These are phyloP conservation scores for Exophiala sp. DNA, from an alignment of 2,329 filamentous ascomycete genomes.

Conservation along the genomic window DNA sequence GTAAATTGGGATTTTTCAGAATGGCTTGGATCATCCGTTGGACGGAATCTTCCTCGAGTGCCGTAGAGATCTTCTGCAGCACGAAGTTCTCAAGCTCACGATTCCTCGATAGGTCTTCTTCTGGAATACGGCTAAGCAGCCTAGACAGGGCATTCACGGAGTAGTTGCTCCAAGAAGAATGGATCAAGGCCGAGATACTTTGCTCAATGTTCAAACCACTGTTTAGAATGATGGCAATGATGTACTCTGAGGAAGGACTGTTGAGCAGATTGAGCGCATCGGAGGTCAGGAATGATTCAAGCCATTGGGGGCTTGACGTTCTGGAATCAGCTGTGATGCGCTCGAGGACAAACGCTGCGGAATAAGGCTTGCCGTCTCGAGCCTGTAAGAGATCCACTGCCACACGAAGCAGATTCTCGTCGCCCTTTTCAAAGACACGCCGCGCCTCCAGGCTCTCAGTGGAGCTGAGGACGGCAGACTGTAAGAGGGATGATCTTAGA, in stretches of 20 bases:
- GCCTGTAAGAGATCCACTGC: conserved; percentile 47
- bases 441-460: conserved; percentile 7
- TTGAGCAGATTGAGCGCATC: conserved; percentile 55
- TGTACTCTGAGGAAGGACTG: conserved; percentile 61
- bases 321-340: conserved; percentile 43
- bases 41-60: conserved; percentile 28
- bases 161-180: conserved; percentile 30
- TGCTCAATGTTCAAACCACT: conserved; percentile 33
- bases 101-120: conserved; percentile 7
- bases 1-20: conserved; percentile 34
- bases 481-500: conserved; percentile 38
- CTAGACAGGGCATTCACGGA: conserved; percentile 6
- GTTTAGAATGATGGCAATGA: conserved; percentile 60
- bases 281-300: conserved; percentile 47
- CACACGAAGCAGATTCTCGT: conserved; percentile 37
- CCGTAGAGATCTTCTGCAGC: conserved; percentile 38
- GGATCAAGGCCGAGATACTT: conserved; percentile 34
- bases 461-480: conserved; percentile 1
- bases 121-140: conserved; percentile 11
- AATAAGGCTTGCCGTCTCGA: conserved; percentile 61
- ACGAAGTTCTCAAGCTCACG: conserved; percentile 24
- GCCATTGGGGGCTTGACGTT: neutral
- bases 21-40: conserved; percentile 31
- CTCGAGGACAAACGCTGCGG: conserved; percentile 55
- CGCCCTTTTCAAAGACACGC: conserved; percentile 15